Evolutionary conservation across 768 basidiomycete genomes (phyloP).

Genomic region (Coprinopsis cinerea): DNA sequence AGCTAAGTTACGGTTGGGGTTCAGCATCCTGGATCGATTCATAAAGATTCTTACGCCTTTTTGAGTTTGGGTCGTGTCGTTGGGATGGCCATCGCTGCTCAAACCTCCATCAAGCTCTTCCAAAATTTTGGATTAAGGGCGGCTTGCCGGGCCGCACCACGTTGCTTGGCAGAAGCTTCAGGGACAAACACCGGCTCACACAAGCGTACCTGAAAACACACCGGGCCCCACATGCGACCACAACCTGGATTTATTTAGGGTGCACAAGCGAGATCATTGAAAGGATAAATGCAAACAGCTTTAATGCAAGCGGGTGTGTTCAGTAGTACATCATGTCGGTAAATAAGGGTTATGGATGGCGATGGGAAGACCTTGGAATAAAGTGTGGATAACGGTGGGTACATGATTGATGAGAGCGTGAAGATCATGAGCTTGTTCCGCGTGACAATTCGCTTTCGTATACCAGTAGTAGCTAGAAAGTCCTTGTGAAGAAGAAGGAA

Average conservation of each 20-base stretch:
- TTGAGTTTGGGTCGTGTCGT: slow-evolving; percentile 43
- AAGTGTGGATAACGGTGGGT: too few species aligned
- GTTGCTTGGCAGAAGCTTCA: background rate
- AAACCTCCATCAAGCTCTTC: too few species aligned
- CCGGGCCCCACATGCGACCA: slow-evolving; percentile 2
- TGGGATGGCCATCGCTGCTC: slow-evolving; percentile 27
- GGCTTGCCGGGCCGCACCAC: too few species aligned
- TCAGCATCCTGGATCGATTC: background rate
- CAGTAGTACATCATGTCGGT: too few species aligned
- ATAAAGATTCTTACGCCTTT: slow-evolving; percentile 47
- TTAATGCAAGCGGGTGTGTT: too few species aligned
- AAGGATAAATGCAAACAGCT: background rate
- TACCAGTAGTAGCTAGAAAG: background rate
- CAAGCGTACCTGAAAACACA: too few species aligned
- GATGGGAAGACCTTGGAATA: too few species aligned
- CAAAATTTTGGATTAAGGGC: too few species aligned
- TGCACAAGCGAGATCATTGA: background rate
- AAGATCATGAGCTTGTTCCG: too few species aligned
- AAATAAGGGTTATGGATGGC: too few species aligned
- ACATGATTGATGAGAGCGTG: too few species aligned
- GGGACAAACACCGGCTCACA: background rate
- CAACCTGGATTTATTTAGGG: background rate
- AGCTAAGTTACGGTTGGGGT: slow-evolving; percentile 37
- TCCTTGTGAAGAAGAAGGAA: too few species aligned
- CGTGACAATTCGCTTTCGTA: slow-evolving; percentile 1